Evolutionary conservation across 2,329 filamentous ascomycete genomes (phyloP).

Genomic region (Fusarium annulatum): DNA sequence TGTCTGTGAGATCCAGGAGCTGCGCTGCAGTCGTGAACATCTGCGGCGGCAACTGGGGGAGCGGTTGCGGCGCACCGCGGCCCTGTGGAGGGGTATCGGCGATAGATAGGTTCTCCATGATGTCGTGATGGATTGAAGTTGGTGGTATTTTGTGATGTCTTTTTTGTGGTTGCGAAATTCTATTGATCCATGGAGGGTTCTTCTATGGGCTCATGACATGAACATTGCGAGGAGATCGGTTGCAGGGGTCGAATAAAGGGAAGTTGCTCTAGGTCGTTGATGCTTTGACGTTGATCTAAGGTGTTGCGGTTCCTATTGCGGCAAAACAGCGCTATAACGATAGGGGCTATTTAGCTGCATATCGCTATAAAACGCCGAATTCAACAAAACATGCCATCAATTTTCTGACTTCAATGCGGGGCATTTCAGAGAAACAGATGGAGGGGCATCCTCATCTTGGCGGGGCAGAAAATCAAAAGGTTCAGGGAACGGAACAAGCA

Average conservation of each 20-base stretch:
- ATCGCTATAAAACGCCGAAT: slow-evolving; percentile 19
- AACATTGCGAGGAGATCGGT: slow-evolving; percentile 35
- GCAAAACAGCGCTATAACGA: slow-evolving; percentile 38
- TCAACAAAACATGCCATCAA: slow-evolving; percentile 12
- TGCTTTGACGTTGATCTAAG: slow-evolving; percentile 40
- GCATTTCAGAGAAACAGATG: slow-evolving; percentile 23
- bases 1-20: slow-evolving; percentile 95
- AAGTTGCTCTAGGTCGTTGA: slow-evolving; percentile 36
- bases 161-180: slow-evolving; percentile 10
- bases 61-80: slow-evolving; percentile 57
- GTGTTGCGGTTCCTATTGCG: slow-evolving; percentile 36
- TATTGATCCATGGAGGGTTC: slow-evolving; percentile 38
- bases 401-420: slow-evolving; percentile 34
- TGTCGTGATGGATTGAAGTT: slow-evolving; percentile 38
- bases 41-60: slow-evolving; percentile 82
- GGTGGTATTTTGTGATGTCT: slow-evolving; percentile 5
- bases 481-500: slow-evolving; percentile 7
- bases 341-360: slow-evolving; percentile 24
- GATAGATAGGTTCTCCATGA: slow-evolving; percentile 66
- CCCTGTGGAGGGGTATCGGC: slow-evolving; percentile 60
- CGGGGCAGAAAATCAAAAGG: slow-evolving; percentile 37
- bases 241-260: slow-evolving; percentile 26
- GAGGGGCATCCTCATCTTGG: slow-evolving; percentile 43
- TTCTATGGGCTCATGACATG: slow-evolving; percentile 36
- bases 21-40: slow-evolving; percentile 99